Evolutionary conservation across 495 filamentous ascomycete species (phyloP).

Genomic region (Penicillium manginii): DNA sequence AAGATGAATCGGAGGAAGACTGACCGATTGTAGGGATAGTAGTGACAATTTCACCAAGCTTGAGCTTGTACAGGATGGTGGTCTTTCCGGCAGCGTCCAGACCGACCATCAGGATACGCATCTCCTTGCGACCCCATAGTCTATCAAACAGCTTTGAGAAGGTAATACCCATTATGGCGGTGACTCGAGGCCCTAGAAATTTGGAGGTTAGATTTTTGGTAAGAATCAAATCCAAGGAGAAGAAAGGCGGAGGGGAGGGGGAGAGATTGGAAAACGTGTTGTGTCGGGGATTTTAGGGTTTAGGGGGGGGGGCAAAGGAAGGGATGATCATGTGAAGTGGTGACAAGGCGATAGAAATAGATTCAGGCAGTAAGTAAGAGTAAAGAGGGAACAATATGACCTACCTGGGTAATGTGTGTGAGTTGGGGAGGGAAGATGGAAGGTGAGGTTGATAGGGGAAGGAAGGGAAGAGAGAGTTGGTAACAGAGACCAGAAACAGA

Average conservation of each 20-base stretch:
- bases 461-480: conserved; percentile 16
- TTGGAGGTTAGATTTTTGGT: conserved; percentile 7
- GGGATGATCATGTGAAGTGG: conserved; percentile 13
- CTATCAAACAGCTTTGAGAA: conserved; percentile 92
- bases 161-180: conserved; percentile 87
- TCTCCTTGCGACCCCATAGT: conserved; percentile 99
- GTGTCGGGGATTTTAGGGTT: conserved; percentile 29
- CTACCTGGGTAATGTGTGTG: not conserved
- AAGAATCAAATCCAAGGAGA: not conserved
- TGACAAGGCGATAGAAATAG: not conserved
- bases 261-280: conserved; percentile 33
- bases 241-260: conserved; percentile 23
- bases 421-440: not conserved
- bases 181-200: conserved; percentile 37
- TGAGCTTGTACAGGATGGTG: conserved; percentile 99
- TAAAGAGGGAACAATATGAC: conserved; percentile 8
- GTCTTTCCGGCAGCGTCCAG: conserved; percentile 99
- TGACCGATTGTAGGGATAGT: conserved; percentile 99
- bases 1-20: conserved; percentile 39
- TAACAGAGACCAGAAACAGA: no score
- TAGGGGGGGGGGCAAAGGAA: conserved; percentile 14
- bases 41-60: conserved; percentile 99
- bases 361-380: not conserved
- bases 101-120: conserved; percentile 99
- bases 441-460: conserved; percentile 10